phyloP scores from a whole-genome alignment of 169 alveolate species.

The Plasmodium ovale region DNA sequence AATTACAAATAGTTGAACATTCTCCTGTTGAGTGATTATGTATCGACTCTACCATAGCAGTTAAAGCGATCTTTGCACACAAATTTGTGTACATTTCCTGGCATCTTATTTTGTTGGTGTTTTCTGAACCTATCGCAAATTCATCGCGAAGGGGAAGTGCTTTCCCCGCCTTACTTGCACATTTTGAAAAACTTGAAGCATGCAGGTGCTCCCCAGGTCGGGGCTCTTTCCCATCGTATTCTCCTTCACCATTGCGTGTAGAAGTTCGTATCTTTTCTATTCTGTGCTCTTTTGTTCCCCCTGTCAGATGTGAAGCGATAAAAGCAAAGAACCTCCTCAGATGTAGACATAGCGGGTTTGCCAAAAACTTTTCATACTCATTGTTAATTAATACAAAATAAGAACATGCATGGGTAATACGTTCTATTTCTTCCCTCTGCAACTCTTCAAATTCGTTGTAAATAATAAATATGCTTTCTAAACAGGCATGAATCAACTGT shows the following conservation, averaged over 20 bases:
- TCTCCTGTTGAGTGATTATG: conserved; percentile 10
- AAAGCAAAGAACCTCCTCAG: conserved; percentile 7
- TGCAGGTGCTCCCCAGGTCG: no score
- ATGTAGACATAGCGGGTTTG: neutral
- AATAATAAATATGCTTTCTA: conserved; percentile 25
- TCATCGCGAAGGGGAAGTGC: no score
- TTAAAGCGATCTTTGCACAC: no score
- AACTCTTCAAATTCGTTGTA: conserved; percentile 18
- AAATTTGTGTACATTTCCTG: no score
- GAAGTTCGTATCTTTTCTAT: neutral
- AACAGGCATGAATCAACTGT: conserved; percentile 4
- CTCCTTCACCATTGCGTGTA: neutral
- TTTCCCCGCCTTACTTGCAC: no score
- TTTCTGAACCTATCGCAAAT: no score
- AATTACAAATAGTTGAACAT: conserved; percentile 17
- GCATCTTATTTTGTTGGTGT: no score
- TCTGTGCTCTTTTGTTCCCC: neutral
- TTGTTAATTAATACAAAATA: conserved; percentile 43
- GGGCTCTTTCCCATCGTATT: no score
- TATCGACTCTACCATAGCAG: no score
- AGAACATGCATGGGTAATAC: conserved; percentile 20
- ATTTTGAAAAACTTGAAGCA: no score
- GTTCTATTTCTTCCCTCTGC: neutral
- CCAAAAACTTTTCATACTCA: neutral
- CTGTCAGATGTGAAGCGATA: conserved; percentile 4